These are phyloP conservation scores for Leishmania lainsoni DNA, from an alignment of 208 protist species.

Conservation along the genomic window DNA sequence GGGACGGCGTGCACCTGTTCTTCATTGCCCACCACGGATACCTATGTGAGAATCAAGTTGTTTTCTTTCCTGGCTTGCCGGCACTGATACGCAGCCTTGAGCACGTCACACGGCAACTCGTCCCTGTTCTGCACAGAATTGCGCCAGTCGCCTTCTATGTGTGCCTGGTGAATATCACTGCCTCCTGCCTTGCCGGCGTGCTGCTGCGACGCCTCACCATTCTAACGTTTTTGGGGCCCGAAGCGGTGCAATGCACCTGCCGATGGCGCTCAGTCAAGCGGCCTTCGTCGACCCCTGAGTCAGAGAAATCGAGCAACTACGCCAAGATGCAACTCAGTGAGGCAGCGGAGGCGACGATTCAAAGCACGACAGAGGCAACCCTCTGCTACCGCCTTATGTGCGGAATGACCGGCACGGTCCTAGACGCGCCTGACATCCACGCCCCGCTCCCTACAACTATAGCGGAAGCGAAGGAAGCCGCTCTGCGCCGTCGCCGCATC, in stretches of 20 bases:
- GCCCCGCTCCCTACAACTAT: constrained; percentile 12
- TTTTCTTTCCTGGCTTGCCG: constrained; percentile 78
- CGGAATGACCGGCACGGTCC: constrained; percentile 24
- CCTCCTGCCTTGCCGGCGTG: constrained; percentile 41
- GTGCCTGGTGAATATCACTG: constrained; percentile 44
- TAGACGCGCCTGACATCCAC: constrained; percentile 9
- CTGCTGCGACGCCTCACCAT: constrained; percentile 60
- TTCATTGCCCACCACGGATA: constrained; percentile 78
- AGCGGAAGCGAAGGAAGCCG: neutral
- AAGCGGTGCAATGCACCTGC: constrained; percentile 23
- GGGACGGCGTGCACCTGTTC: constrained; percentile 80
- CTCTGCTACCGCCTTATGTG: constrained; percentile 21
- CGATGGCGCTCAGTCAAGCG: constrained; percentile 3
- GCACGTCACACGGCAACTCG: constrained; percentile 31
- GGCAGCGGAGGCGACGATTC: neutral
- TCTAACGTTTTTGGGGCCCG: constrained; percentile 51
- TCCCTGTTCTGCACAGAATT: constrained; percentile 33
- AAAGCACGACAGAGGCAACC: constrained; percentile 15
- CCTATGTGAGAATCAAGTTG: constrained; percentile 66
- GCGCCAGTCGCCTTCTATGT: constrained; percentile 60
- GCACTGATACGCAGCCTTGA: constrained; percentile 44
- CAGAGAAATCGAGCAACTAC: neutral
- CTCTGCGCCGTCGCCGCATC: constrained; percentile 34
- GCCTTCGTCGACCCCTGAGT: neutral
- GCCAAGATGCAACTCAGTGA: neutral